Evolutionary conservation across 495 filamentous ascomycete genomes (phyloP), one percentile per base, ranked within the genome.

Genomic region (Neohortaea acidophila): DNA sequence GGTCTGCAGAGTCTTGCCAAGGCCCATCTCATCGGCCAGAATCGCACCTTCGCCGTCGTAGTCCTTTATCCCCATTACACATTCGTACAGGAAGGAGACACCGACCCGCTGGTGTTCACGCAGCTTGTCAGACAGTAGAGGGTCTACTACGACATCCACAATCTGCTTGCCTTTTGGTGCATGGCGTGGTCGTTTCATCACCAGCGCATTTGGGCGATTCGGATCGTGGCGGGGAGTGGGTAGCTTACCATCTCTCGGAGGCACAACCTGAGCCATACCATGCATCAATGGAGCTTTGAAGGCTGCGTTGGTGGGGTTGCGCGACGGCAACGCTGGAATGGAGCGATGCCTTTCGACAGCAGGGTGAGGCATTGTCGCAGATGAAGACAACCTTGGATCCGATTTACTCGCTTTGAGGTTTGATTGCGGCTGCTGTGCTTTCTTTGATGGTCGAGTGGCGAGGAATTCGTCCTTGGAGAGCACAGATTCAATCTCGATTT

Each of bases 91-190:
- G 48, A 87, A 87, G 43, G 70, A 63, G 12, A 85, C 75, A 31
- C 81, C 81, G 46, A 81, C 77, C 2, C 79, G 69, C 56, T 87
- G 81, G 56, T 87, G 81, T 24, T 71, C 68, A 2, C 81, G 75
- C 11, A 87, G 58, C 44, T 75, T 67, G 44, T 72, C 70, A 0
- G 57, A 51, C n/a, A 87, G 55, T 20, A 79, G 54, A 9, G 81
- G 81, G 58, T 87, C 81, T 1, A 87, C 69, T 3, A 87, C 81
- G 2, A 87, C 80, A 56, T 85, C 81, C 0, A 87, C 81, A 30
- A 84, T 59, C 31, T 68, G 64, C 50, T 77, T 82, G 0, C 76
- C 78, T 25, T 66, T 69, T 0, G 73, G 72, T 17, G 65, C 63
- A 33, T 43, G 57, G 21, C 49, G 57, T 0, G 73, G 75, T 27